Conservation (phyloP, 257 asterid genomes). For the Solanum gracilifrons region DNA sequence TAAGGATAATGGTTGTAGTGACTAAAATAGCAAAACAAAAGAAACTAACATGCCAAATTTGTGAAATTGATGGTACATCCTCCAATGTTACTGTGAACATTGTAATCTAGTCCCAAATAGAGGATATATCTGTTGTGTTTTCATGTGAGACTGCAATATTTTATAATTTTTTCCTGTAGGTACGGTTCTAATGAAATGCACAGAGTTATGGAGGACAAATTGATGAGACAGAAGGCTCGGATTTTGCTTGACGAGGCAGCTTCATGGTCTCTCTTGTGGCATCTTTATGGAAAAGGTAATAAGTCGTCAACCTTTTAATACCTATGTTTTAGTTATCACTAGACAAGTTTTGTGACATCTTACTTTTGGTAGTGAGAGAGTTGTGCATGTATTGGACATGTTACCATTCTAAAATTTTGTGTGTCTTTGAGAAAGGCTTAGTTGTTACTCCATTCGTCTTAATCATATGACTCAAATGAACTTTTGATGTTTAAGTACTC, state of each 20-base stretch:
- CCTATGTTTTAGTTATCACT: not conserved
- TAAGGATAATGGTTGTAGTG: not conserved
- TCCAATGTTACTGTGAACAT: not conserved
- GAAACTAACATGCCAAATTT: not conserved
- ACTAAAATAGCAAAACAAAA: not conserved
- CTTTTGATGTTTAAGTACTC: not conserved
- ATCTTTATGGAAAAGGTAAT: conserved; percentile 88
- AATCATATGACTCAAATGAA: not conserved
- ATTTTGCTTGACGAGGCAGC: conserved; percentile 96
- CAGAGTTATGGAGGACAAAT: conserved; percentile 69
- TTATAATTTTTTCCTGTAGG: conserved; percentile 34
- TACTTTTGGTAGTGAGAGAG: not conserved
- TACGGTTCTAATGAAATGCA: conserved; percentile 77
- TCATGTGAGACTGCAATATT: not conserved
- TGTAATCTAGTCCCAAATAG: not conserved
- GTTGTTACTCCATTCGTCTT: not conserved
- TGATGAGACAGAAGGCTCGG: conserved; percentile 84
- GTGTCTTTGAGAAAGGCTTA: not conserved
- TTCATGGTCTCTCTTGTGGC: conserved; percentile 96
- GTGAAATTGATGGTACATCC: not conserved
- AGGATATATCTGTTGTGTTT: not conserved
- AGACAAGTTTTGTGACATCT: not conserved
- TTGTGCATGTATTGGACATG: not conserved
- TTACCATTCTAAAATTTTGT: not conserved
- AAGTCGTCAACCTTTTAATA: conserved; percentile 1